A percentile compares a stretch with the other conserved stretches of the same genome.
phyloP scores from a whole-genome alignment of 2,329 filamentous ascomycete genomes.

The Tolypocladium pustulatum region DNA sequence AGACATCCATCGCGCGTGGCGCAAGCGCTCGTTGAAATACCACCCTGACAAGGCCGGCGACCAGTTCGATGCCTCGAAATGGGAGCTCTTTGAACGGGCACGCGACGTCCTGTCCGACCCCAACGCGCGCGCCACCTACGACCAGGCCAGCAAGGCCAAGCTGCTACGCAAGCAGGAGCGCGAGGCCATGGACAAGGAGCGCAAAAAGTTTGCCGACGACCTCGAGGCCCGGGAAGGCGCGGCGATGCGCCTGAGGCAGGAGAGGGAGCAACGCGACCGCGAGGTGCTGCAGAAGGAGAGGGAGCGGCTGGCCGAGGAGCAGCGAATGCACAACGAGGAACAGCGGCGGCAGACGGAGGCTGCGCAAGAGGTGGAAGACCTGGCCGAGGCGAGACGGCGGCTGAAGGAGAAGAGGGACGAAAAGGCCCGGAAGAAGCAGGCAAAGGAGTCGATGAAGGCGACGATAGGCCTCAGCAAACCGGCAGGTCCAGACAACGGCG shows the following conservation, averaged over 20 bases:
- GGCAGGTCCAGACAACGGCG: slow-evolving; percentile 21
- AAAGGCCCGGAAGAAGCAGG: slow-evolving; percentile 25
- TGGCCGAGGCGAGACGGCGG: slow-evolving; percentile 24
- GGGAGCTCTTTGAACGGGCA: slow-evolving; percentile 78
- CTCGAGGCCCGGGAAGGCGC: slow-evolving; percentile 68
- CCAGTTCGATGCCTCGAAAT: slow-evolving; percentile 66
- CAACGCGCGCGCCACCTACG: slow-evolving; percentile 64
- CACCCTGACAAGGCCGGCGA: slow-evolving; percentile 85
- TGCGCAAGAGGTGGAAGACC: slow-evolving; percentile 26
- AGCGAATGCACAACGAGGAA: slow-evolving; percentile 27
- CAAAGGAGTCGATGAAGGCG: slow-evolving; percentile 22
- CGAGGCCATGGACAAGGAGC: slow-evolving; percentile 61
- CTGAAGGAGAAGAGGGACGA: slow-evolving; percentile 30
- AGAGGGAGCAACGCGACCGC: slow-evolving; percentile 23
- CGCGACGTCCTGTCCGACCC: slow-evolving; percentile 70
- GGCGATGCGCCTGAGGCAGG: slow-evolving; percentile 47
- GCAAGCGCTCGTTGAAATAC: slow-evolving; percentile 76
- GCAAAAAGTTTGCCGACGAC: slow-evolving; percentile 74
- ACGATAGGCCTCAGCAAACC: slow-evolving; percentile 8
- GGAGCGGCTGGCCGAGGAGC: slow-evolving; percentile 23
- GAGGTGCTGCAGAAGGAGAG: slow-evolving; percentile 27
- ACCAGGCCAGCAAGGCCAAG: slow-evolving; percentile 62
- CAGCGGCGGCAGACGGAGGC: slow-evolving; percentile 21
- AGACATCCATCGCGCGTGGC: slow-evolving; percentile 77
- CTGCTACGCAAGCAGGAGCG: slow-evolving; percentile 60